A percentile compares a stretch with the other conserved stretches of the same genome.
These are phyloP conservation scores for Sporothrix brasiliensis DNA, from an alignment of 2,329 filamentous ascomycete species.

Conservation along the genomic window DNA sequence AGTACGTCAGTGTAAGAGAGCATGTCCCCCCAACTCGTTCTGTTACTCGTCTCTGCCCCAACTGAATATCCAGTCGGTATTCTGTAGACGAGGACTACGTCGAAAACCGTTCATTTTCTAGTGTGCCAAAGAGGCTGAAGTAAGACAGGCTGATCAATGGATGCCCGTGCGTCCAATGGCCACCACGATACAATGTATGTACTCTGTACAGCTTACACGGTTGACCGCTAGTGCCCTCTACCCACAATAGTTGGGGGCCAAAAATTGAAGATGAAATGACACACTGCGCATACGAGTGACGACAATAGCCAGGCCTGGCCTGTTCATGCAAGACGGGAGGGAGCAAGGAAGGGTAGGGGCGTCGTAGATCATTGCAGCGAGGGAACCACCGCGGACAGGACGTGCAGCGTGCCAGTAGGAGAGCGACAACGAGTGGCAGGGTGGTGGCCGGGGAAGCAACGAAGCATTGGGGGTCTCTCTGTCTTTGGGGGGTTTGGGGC, in stretches of 20 bases:
- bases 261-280: background rate
- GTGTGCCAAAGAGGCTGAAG: no score
- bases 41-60: no score
- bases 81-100: no score
- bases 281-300: no score
- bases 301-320: background rate
- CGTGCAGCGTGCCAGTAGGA: background rate
- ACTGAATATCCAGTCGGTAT: no score
- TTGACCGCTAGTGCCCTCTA: no score
- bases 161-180: no score
- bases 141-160: no score
- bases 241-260: constrained; percentile 15
- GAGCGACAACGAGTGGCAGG: background rate
- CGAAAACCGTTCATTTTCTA: no score
- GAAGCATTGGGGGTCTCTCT: constrained; percentile 7
- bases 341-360: background rate
- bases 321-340: constrained; percentile 20
- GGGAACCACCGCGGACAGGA: background rate
- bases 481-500: background rate
- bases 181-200: background rate
- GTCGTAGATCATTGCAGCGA: constrained; percentile 17
- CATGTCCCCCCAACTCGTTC: no score
- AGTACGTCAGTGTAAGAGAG: no score
- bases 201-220: no score
- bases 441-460: constrained; percentile 22